A percentile compares a stretch with the other conserved stretches of the same genome.
phyloP scores from a whole-genome alignment of 768 basidiomycete genomes.

The Royoungia palumana region DNA sequence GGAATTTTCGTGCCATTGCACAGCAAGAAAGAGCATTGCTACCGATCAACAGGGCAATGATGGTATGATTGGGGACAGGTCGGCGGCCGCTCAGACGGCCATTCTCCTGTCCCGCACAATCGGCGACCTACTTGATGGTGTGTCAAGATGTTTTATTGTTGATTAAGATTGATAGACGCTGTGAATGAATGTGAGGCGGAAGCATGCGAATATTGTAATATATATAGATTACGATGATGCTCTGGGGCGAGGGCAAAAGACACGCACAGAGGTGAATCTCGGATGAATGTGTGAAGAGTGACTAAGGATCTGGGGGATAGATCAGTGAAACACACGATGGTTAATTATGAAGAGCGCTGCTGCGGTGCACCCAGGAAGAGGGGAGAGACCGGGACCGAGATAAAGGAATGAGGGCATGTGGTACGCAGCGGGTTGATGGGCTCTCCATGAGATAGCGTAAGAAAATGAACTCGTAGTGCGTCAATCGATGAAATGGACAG shows the following conservation, averaged over 20 bases:
- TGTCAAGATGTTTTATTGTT: conserved; percentile 3
- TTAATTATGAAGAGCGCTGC: conserved; percentile 12
- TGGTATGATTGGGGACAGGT: conserved; percentile 26
- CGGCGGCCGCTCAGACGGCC: conserved; percentile 16
- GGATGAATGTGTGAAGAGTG: conserved; percentile 5
- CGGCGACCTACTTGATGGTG: conserved; percentile 15
- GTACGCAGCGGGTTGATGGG: conserved; percentile 1
- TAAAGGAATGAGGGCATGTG: conserved; percentile 8
- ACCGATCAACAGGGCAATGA: conserved; percentile 23
- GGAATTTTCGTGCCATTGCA: conserved; percentile 12
- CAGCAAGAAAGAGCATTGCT: conserved; percentile 13
- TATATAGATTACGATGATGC: conserved; percentile 4
- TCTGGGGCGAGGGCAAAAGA: background rate
- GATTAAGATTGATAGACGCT: conserved; percentile 13
- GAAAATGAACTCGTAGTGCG: conserved; percentile 14
- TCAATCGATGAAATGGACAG: conserved; percentile 17
- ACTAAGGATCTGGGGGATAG: conserved; percentile 3
- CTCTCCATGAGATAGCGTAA: conserved; percentile 17
- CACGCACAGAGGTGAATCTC: background rate
- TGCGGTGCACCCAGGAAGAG: conserved; percentile 14
- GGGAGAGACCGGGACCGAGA: conserved; percentile 26
- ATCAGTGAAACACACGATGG: conserved; percentile 16
- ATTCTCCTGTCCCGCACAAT: conserved; percentile 17
- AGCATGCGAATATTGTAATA: conserved; percentile 14
- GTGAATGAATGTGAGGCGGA: background rate